Evolutionary conservation across 2,329 filamentous ascomycete genomes (phyloP), one percentile per base, ranked within the genome.

Genomic region (Beauveria caledonica): DNA sequence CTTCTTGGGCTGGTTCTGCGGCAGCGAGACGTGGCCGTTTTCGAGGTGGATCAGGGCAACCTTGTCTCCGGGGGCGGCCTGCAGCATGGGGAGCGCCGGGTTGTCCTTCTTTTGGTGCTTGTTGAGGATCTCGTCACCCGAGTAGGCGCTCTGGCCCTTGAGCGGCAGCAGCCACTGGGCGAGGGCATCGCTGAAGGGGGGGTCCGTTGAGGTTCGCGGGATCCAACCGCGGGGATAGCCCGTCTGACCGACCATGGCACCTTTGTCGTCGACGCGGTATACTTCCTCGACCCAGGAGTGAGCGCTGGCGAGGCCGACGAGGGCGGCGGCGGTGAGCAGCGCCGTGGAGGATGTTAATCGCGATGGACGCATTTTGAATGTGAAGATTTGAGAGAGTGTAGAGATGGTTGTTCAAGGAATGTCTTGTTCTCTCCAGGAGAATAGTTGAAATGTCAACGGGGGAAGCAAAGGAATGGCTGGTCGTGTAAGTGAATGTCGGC

Each of bases 271-370:
- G 70, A 97, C 86, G 61, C 85, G 84, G 63, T 79, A 83, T 54
- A 93, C 78, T 67, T 87, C 79, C 74, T 97, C 92, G 52, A 93
- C 81, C 92, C 92, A 97, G 19, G 86, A 88, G 74, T 97, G 93
- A 40, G 84, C 86, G 27, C 65, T 66, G 39, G 68, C 72, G 6
- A 66, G 58, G 40, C 62, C 62, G 10, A 63, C 65, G 52, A 76
- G 64, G 44, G 75, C 56, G 9, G 46, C 50, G 45, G 75, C 58
- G 10, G 48, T 51, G 54, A 64, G 40, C n/a, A 60, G 58, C 44
- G 66, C 61, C 27, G 49, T 21, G 50, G 64, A 69, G 45, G 65
- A 60, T 29, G 52, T 23, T 45, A 64, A 69, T 48, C 60, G 66
- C 49, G 54, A 19, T 29, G 48, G 27, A 21, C 44, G 21, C 58